Evolutionary conservation across 495 filamentous ascomycete species (phyloP).

Genomic region (Trichoderma orchidacearum): DNA sequence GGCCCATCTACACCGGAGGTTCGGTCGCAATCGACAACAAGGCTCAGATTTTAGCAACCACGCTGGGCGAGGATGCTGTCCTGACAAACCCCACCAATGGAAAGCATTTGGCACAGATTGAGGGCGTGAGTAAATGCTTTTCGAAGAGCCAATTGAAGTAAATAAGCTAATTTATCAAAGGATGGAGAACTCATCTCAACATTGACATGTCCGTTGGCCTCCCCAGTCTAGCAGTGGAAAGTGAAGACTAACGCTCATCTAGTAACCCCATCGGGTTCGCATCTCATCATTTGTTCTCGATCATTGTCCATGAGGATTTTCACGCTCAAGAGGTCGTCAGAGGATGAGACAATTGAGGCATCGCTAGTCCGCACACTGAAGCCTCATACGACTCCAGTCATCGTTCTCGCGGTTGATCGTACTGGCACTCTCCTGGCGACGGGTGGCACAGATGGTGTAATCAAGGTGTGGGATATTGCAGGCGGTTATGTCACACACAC

Average conservation of each 20-base stretch:
- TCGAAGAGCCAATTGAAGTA: not conserved
- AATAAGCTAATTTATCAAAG: slow-evolving; percentile 23
- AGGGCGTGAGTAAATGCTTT: slow-evolving; percentile 52
- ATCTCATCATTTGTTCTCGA: slow-evolving; percentile 81
- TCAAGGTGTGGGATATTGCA: slow-evolving; percentile 93
- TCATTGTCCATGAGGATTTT: slow-evolving; percentile 92
- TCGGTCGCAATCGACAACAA: slow-evolving; percentile 68
- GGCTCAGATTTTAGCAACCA: slow-evolving; percentile 74
- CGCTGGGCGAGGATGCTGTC: slow-evolving; percentile 76
- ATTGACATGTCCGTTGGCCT: slow-evolving; percentile 29
- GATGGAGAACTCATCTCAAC: slow-evolving; percentile 90
- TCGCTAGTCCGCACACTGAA: slow-evolving; percentile 68
- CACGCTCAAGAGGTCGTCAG: slow-evolving; percentile 46
- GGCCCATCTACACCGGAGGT: slow-evolving; percentile 89
- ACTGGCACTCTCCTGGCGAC: slow-evolving; percentile 87
- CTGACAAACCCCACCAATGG: slow-evolving; percentile 78
- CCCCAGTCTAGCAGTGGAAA: not conserved
- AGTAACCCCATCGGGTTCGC: slow-evolving; percentile 71
- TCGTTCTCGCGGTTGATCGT: slow-evolving; percentile 67
- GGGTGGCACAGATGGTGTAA: slow-evolving; percentile 76
- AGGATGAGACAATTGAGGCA: slow-evolving; percentile 40
- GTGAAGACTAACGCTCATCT: slow-evolving; percentile 9
- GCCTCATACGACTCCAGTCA: slow-evolving; percentile 79
- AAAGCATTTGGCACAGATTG: slow-evolving; percentile 67
- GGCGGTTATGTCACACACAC: slow-evolving; percentile 91